Evolutionary conservation across 2,329 filamentous ascomycete genomes (phyloP).

Genomic region (Ophiostoma novo-ulmi): DNA sequence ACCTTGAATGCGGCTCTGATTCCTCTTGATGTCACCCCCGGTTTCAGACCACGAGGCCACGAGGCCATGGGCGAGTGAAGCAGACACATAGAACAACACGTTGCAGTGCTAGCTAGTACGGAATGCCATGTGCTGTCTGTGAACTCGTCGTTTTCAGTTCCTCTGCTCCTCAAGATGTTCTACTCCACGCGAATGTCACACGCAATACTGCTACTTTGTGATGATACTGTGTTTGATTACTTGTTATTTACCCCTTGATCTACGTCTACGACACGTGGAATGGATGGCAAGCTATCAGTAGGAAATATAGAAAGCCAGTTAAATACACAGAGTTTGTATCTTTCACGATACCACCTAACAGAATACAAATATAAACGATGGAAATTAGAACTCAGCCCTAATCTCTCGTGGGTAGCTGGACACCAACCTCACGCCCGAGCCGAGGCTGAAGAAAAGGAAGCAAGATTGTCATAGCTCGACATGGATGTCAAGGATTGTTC

Average conservation of each 20-base stretch:
- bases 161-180: not conserved
- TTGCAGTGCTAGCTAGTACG: not conserved
- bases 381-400: too few species aligned
- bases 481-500: not conserved
- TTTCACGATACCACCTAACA: not conserved
- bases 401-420: too few species aligned
- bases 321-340: too few species aligned
- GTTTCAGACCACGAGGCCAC: not conserved
- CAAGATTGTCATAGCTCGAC: not conserved
- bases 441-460: not conserved
- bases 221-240: not conserved
- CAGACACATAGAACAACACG: not conserved
- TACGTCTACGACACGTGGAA: not conserved
- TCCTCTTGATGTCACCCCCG: constrained; percentile 1
- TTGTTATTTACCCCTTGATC: not conserved
- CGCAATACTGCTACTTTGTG: not conserved
- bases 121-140: not conserved
- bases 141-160: not conserved
- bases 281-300: not conserved
- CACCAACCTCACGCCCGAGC: not conserved
- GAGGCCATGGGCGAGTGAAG: not conserved
- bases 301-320: too few species aligned
- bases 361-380: too few species aligned
- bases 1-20: not conserved
- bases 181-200: not conserved